phyloP scores from a whole-genome alignment of 495 filamentous ascomycete genomes.

The Lepraria neglecta region DNA sequence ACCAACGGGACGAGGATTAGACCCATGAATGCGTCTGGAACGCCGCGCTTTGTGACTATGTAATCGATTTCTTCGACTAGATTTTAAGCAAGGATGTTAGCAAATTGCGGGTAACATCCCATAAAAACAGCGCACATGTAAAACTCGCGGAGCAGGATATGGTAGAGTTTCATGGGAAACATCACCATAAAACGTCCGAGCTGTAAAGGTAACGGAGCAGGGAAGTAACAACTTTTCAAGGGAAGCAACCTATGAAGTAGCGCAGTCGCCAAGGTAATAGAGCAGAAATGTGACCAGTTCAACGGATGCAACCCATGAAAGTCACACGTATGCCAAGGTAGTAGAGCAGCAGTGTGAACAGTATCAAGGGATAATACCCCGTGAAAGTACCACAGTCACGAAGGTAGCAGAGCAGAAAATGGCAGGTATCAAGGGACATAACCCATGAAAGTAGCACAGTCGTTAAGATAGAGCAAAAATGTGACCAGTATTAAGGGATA shows the following conservation, averaged over 20 bases:
- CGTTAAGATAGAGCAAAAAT: neutral
- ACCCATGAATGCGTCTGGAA: slow-evolving; percentile 77
- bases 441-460: neutral
- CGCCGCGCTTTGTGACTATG: slow-evolving; percentile 55
- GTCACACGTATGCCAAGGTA: neutral
- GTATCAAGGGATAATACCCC: neutral
- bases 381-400: neutral
- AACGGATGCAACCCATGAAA: neutral
- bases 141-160: no score
- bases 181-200: no score
- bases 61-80: slow-evolving; percentile 66
- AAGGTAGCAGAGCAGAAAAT: neutral
- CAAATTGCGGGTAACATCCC: neutral
- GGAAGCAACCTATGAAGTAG: no score
- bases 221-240: no score
- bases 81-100: neutral
- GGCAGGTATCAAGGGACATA: neutral
- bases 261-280: no score
- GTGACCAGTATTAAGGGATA: neutral
- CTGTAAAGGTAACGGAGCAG: no score
- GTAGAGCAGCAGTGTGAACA: neutral
- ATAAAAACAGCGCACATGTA: no score
- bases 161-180: no score
- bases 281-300: no score
- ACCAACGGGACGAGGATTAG: slow-evolving; percentile 71